Percentiles rank a stretch among this genome's conserved stretches.
Evolutionary conservation across 2,329 filamentous ascomycete species (phyloP).

Genomic region (Lecanicillium sp.): DNA sequence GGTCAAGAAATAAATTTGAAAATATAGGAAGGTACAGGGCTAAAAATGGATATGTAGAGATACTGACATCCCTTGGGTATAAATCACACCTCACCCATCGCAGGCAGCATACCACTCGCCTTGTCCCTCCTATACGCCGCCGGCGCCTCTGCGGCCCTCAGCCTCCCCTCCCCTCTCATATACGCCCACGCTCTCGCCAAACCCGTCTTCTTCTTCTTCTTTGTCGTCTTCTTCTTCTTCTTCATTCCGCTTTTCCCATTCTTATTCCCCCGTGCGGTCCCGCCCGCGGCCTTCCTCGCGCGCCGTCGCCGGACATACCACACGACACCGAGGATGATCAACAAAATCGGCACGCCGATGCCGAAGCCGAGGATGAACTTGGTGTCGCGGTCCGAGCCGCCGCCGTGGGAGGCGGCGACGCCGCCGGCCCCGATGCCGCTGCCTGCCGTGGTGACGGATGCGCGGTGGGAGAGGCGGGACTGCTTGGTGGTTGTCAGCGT

Average conservation of each 20-base stretch:
- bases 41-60: no score
- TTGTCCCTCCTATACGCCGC: slow-evolving; percentile 2
- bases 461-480: background rate
- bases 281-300: background rate
- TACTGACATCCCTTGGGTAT: no score
- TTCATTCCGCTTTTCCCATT: background rate
- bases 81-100: no score
- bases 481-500: background rate
- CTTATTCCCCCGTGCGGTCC: background rate
- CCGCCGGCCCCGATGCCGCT: slow-evolving; percentile 8
- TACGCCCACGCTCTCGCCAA: background rate
- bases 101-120: background rate
- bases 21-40: no score
- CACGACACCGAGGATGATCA: background rate
- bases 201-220: background rate
- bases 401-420: background rate
- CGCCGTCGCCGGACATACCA: slow-evolving; percentile 8
- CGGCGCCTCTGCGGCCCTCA: slow-evolving; percentile 1
- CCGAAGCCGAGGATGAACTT: slow-evolving; percentile 11
- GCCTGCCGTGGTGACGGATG: background rate
- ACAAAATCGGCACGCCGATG: slow-evolving; percentile 7
- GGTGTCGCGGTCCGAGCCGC: background rate
- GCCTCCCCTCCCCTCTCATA: background rate
- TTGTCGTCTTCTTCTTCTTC: background rate
- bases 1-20: no score